phyloP scores from a whole-genome alignment of 2,329 filamentous ascomycete genomes.

The Raffaelea albimanens region DNA sequence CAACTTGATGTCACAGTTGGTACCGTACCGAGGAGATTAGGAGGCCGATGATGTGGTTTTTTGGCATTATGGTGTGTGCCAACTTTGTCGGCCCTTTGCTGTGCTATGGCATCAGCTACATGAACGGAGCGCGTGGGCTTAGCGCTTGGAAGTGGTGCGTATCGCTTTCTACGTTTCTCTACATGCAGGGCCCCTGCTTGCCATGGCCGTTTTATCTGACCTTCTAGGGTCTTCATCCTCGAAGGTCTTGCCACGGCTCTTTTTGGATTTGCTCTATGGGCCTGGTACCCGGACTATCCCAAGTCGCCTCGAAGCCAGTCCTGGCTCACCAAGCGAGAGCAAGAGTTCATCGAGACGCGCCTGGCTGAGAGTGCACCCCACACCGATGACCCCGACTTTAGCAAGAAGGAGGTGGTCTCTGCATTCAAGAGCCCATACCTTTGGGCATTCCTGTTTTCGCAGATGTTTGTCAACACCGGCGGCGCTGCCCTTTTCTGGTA shows the following conservation, averaged over 20 bases:
- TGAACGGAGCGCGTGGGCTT: constrained; percentile 16
- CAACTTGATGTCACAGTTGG: no score
- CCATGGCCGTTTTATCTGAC: background rate
- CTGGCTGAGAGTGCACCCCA: constrained; percentile 7
- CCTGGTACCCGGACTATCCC: constrained; percentile 31
- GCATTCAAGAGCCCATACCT: constrained; percentile 19
- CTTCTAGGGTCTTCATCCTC: constrained; percentile 28
- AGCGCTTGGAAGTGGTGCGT: constrained; percentile 17
- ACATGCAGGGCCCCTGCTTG: background rate
- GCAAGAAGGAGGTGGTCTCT: constrained; percentile 23
- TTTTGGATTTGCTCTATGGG: constrained; percentile 26
- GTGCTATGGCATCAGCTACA: constrained; percentile 20
- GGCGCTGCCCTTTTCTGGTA: constrained; percentile 28
- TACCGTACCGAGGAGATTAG: constrained; percentile 36
- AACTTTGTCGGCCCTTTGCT: constrained; percentile 25
- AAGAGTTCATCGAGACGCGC: constrained; percentile 8
- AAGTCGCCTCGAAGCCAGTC: constrained; percentile 9
- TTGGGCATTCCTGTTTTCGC: constrained; percentile 16
- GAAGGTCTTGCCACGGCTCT: constrained; percentile 32
- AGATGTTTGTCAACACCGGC: constrained; percentile 27
- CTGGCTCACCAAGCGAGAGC: constrained; percentile 9
- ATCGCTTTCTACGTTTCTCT: no score
- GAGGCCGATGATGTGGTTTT: constrained; percentile 32
- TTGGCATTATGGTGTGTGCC: constrained; percentile 21
- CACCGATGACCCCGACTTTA: constrained; percentile 23